A percentile compares a stretch with the other conserved stretches of the same genome.
These are phyloP conservation scores for Sphaerulina musiva DNA, from an alignment of 2,329 filamentous ascomycete genomes.

Conservation along the genomic window DNA sequence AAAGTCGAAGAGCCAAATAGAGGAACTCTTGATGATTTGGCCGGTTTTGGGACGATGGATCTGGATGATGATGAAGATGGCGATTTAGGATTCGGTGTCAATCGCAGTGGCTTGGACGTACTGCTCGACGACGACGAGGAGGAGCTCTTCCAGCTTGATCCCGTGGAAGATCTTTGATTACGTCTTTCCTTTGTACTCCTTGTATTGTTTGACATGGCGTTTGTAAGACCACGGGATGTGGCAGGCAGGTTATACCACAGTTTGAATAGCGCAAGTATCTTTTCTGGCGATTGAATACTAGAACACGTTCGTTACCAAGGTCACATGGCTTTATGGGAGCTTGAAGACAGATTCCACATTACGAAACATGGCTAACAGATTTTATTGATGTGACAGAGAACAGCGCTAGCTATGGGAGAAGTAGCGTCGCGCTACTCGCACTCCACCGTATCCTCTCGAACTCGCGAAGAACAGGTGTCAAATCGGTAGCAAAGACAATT, in stretches of 20 bases:
- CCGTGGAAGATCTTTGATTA: constrained; percentile 17
- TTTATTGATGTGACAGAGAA: too few species aligned
- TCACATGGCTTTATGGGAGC: too few species aligned
- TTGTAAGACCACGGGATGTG: neutral
- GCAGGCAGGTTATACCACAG: neutral
- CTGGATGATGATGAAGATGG: constrained; percentile 19
- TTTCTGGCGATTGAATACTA: neutral
- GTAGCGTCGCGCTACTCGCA: too few species aligned
- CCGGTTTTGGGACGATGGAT: constrained; percentile 20
- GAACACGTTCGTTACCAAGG: neutral
- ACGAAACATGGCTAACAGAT: too few species aligned
- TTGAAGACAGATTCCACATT: too few species aligned
- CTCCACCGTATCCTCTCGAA: too few species aligned
- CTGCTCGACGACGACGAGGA: constrained; percentile 16
- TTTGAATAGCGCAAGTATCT: neutral
- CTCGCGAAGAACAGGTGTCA: too few species aligned
- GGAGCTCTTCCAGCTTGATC: constrained; percentile 24
- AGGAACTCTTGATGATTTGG: constrained; percentile 23
- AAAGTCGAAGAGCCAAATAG: constrained; percentile 9
- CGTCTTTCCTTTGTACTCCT: neutral
- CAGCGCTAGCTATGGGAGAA: too few species aligned
- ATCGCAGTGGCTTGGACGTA: constrained; percentile 1
- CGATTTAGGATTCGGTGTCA: constrained; percentile 4
- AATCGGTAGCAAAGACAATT: too few species aligned
- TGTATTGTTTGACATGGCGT: neutral